Evolutionary conservation across 371 early-diverging fungal species (phyloP).

Genomic region (Capniomyces stellatus): DNA sequence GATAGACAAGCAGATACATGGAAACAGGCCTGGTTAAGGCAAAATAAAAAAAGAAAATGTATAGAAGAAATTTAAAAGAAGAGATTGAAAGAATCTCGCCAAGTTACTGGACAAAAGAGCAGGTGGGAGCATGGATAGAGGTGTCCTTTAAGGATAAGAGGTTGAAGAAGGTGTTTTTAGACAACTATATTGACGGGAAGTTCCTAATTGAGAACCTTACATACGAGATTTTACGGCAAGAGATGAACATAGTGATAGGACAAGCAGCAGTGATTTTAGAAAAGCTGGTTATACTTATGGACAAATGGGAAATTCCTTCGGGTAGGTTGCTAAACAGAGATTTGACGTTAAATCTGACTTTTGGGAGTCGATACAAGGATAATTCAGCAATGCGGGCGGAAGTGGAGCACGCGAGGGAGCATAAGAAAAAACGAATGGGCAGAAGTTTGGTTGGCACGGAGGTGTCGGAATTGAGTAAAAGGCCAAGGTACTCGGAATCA

Average conservation of each 20-base stretch:
- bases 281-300: neutral
- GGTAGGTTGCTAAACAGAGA: neutral
- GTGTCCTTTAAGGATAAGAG: neutral
- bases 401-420: constrained; percentile 5
- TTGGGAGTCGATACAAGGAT: constrained; percentile 8
- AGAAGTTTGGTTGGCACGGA: constrained; percentile 5
- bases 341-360: constrained; percentile 5
- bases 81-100: neutral
- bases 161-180: neutral
- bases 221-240: constrained; percentile 2
- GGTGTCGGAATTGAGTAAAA: neutral
- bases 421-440: constrained; percentile 8
- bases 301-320: neutral
- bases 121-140: neutral
- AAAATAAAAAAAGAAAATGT: too few species aligned
- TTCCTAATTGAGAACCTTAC: constrained; percentile 4
- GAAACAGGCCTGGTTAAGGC: too few species aligned
- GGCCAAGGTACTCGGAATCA: too few species aligned
- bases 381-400: neutral
- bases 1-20: too few species aligned
- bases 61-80: neutral
- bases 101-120: neutral
- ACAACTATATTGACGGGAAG: constrained; percentile 7
- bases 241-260: constrained; percentile 5
- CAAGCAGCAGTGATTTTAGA: constrained; percentile 1